Conservation (phyloP, 2,329 filamentous ascomycete species). For the Fusarium virguliforme region DNA sequence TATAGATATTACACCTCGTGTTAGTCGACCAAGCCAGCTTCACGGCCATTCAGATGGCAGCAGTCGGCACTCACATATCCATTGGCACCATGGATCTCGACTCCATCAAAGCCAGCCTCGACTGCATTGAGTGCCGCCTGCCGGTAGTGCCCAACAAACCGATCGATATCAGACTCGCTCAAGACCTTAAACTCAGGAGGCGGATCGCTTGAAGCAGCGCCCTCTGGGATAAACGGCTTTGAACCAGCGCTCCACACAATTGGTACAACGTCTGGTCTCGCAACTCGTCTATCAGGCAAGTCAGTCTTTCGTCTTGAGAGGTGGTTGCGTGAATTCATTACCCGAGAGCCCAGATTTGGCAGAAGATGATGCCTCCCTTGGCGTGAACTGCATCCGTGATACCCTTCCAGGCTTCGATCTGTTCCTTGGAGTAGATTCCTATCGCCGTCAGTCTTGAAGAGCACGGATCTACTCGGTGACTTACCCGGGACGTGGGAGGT, state of each 20-base stretch:
- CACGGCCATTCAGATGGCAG: too few species aligned
- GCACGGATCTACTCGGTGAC: neutral
- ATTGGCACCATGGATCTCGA: conserved; percentile 74
- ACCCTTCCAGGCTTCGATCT: conserved; percentile 73
- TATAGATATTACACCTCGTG: neutral
- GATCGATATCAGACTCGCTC: conserved; percentile 75
- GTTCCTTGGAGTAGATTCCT: conserved; percentile 71
- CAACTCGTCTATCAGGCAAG: conserved; percentile 33
- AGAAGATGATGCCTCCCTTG: conserved; percentile 73
- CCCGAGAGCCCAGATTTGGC: conserved; percentile 76
- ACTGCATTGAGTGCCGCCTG: conserved; percentile 70
- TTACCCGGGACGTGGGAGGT: conserved; percentile 49
- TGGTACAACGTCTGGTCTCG: conserved; percentile 40
- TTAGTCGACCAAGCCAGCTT: conserved; percentile 15
- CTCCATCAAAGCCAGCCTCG: conserved; percentile 78
- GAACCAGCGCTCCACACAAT: conserved; percentile 44
- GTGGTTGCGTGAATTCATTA: conserved; percentile 58
- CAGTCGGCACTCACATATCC: conserved; percentile 65
- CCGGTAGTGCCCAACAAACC: conserved; percentile 73
- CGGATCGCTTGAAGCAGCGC: conserved; percentile 24
- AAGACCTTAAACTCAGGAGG: conserved; percentile 64
- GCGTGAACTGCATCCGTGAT: conserved; percentile 76
- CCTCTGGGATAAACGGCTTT: conserved; percentile 27
- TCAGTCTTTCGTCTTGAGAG: conserved; percentile 1
- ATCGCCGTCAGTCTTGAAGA: conserved; percentile 55